A percentile compares a stretch with the other conserved stretches of the same genome.
Conservation (phyloP, 208 protist genomes). For the Trichomonas tenax region DNA sequence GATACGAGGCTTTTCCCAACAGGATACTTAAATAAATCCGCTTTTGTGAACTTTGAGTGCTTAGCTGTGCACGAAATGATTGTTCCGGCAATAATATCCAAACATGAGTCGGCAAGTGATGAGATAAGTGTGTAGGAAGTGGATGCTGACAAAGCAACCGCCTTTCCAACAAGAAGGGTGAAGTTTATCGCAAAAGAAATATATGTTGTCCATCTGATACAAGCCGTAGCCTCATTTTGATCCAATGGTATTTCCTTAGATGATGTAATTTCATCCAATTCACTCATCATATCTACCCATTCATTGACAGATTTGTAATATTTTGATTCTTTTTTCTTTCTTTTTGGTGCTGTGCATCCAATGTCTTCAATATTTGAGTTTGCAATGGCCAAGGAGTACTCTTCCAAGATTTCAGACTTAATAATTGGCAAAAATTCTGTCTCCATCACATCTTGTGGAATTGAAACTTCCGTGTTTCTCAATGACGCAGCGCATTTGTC, state of each 20-base stretch:
- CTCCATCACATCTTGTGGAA: neutral
- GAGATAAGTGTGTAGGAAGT: neutral
- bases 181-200: neutral
- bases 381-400: neutral
- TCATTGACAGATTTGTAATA: neutral
- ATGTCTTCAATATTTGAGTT: neutral
- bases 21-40: neutral
- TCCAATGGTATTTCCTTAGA: neutral
- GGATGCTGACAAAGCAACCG: neutral
- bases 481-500: neutral
- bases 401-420: neutral
- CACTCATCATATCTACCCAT: neutral
- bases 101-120: neutral
- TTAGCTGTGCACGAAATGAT: neutral
- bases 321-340: neutral
- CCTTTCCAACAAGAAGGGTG: neutral
- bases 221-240: neutral
- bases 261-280: neutral
- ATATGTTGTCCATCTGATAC: neutral
- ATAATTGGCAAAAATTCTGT: neutral
- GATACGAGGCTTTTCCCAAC: neutral
- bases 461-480: neutral
- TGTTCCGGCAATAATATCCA: neutral
- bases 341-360: neutral
- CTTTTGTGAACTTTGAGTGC: neutral